Percentiles rank a stretch among this genome's conserved stretches.
phyloP scores from a whole-genome alignment of 2,329 filamentous ascomycete genomes.

The Cordyceps pruinosa region DNA sequence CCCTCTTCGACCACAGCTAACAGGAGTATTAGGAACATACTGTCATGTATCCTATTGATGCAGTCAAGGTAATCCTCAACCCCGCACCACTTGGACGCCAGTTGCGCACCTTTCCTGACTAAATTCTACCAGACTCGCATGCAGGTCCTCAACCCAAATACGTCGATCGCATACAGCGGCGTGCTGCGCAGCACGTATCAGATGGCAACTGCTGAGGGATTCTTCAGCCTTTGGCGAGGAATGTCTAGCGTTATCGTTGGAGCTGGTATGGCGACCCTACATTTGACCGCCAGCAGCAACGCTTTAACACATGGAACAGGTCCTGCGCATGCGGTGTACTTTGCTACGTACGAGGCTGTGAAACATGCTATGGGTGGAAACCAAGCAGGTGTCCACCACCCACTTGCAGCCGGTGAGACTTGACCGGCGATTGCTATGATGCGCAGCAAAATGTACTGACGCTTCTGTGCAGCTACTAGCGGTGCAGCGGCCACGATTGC shows the following conservation, averaged over 20 bases:
- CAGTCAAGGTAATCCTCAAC: constrained; percentile 83
- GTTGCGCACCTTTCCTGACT: constrained; percentile 15
- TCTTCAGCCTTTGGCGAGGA: constrained; percentile 89
- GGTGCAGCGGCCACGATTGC: constrained; percentile 94
- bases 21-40: constrained; percentile 69
- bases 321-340: constrained; percentile 95
- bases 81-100: background rate
- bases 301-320: constrained; percentile 45
- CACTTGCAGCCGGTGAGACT: constrained; percentile 72
- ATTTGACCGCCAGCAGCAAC: background rate
- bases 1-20: background rate
- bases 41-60: constrained; percentile 97
- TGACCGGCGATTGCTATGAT: background rate
- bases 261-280: constrained; percentile 61
- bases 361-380: constrained; percentile 96
- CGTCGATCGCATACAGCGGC: constrained; percentile 76
- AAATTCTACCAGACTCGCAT: constrained; percentile 74
- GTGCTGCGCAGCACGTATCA: constrained; percentile 88
- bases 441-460: background rate
- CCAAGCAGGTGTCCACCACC: constrained; percentile 78
- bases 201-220: constrained; percentile 83
- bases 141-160: constrained; percentile 85
- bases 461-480: constrained; percentile 62
- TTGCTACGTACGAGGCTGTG: constrained; percentile 94
- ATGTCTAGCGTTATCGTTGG: constrained; percentile 94